Percentiles rank a stretch among this genome's conserved stretches.
These are phyloP conservation scores for Colletotrichum noveboracense DNA, from an alignment of 2,329 filamentous ascomycete genomes.

Conservation along the genomic window DNA sequence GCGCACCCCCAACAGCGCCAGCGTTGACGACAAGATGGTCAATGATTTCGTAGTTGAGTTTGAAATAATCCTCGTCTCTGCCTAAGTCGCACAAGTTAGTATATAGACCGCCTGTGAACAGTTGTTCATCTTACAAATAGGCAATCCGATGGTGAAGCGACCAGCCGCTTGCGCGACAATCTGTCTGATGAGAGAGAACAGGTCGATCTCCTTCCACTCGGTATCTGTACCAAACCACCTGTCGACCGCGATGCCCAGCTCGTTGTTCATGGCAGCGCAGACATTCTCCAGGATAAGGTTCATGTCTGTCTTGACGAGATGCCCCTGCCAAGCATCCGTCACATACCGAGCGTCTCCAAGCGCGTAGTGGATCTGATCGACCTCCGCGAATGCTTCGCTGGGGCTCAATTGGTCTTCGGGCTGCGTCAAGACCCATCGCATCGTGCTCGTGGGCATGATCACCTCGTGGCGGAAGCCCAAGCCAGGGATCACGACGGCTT, in stretches of 20 bases:
- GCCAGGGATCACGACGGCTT: slow-evolving; percentile 44
- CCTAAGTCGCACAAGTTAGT: slow-evolving; percentile 21
- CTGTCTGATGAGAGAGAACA: slow-evolving; percentile 28
- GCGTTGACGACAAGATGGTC: slow-evolving; percentile 37
- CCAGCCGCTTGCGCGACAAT: slow-evolving; percentile 35
- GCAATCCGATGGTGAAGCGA: slow-evolving; percentile 35
- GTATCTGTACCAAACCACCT: slow-evolving; percentile 36
- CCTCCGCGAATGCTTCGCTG: slow-evolving; percentile 39
- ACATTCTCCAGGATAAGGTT: slow-evolving; percentile 38
- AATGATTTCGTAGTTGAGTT: slow-evolving; percentile 31
- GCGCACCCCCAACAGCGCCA: slow-evolving; percentile 33
- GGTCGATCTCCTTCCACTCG: slow-evolving; percentile 37
- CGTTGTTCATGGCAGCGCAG: slow-evolving; percentile 37
- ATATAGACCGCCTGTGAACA: too few relatives aligned
- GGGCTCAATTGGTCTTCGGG: slow-evolving; percentile 41
- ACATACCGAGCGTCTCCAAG: slow-evolving; percentile 38
- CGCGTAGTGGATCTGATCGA: slow-evolving; percentile 40
- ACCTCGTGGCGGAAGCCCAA: slow-evolving; percentile 43
- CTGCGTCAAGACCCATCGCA: slow-evolving; percentile 45
- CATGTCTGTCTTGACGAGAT: slow-evolving; percentile 40
- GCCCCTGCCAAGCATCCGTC: slow-evolving; percentile 39
- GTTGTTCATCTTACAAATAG: slow-evolving; percentile 30
- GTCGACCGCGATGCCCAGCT: slow-evolving; percentile 38
- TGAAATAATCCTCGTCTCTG: slow-evolving; percentile 38
- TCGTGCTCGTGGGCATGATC: slow-evolving; percentile 42